Base-by-base conservation (phyloP, 2,329 filamentous ascomycete species). In the Epichloe coenophiala region DNA sequence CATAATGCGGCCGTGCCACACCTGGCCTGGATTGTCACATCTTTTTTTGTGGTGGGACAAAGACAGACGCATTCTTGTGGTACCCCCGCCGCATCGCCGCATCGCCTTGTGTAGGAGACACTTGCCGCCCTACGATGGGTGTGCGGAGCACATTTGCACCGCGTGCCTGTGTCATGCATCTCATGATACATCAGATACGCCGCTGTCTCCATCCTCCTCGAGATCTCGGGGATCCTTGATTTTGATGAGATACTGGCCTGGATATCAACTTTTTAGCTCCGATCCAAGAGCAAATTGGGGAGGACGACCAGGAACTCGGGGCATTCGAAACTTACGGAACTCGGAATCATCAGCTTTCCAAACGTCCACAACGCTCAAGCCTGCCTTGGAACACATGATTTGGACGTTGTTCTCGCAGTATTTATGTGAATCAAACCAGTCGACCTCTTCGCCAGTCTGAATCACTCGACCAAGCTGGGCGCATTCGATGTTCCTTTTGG, bases 371-470 rank as follows among this genome's bases (percentile, higher is more conserved):
- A 69, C 61, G 45, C 60, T 62, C 55, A 71, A 57, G 45, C 65
- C 65, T 40, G 66, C 65, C 58, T 67, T 64, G 52, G 57, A 59
- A 52, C 67, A 69, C 68, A 71, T 71, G 51, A 64, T 58, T 23
- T 59, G 59, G 12, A 71, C 68, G 33, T 60, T 60, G 3, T 59
- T 52, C 54, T 68, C 63, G 45, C 60, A 58, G 45, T 70, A 69
- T 56, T 70, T 71, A 57, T 71, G 68, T 35, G 68, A 68, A 55
- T 71, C 68, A 52, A 71, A 71, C 68, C 68, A 71, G 53, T 71
- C 68, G 15, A 70, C 58, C 51, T 69, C 65, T 42, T 67, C 59
- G 13, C 63, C 67, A 19, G 58, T 48, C 40, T 54, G 49, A 39
- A 70, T 64, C 11, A 53, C 52, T 15, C 58, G 57, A 2, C 52